A percentile compares a stretch with the other conserved stretches of the same genome.
These are phyloP conservation scores for Coemansia sp. DNA, from an alignment of 192 early-diverging fungal species.

Conservation along the genomic window DNA sequence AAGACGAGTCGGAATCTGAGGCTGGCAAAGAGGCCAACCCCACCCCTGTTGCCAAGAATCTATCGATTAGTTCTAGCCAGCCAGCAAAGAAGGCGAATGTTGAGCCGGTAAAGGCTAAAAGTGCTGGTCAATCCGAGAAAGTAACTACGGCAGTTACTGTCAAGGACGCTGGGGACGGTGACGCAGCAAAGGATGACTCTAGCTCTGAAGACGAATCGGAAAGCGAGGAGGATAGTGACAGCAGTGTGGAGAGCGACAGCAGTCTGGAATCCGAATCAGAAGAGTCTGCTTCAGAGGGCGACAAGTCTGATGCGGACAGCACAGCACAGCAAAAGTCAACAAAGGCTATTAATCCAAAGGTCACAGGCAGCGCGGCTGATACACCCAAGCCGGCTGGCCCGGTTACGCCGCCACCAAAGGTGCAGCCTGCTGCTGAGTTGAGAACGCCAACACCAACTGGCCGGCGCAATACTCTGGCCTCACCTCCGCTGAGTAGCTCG, in stretches of 20 bases:
- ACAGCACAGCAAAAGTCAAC: background rate
- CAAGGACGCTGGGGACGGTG: background rate
- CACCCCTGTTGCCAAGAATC: background rate
- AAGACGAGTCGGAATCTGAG: background rate
- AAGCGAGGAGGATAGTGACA: constrained; percentile 8
- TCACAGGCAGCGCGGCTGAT: background rate
- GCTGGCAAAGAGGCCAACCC: background rate
- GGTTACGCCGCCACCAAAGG: background rate
- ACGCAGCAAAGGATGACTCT: background rate
- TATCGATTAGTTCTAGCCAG: background rate
- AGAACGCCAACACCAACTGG: background rate
- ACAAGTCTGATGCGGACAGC: background rate
- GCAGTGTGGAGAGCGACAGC: constrained; percentile 22
- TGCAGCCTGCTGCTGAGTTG: background rate
- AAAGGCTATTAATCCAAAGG: too few relatives aligned
- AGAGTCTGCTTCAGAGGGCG: background rate
- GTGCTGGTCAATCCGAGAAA: background rate
- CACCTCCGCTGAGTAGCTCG: background rate
- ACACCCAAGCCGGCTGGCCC: background rate
- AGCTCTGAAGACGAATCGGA: background rate
- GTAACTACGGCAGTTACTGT: background rate
- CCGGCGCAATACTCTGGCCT: background rate
- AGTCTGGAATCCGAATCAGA: constrained; percentile 8
- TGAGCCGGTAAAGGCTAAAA: background rate
- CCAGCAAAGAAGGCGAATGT: background rate